phyloP scores from a whole-genome alignment of 768 basidiomycete species.

The Strobilomyces confusus region DNA sequence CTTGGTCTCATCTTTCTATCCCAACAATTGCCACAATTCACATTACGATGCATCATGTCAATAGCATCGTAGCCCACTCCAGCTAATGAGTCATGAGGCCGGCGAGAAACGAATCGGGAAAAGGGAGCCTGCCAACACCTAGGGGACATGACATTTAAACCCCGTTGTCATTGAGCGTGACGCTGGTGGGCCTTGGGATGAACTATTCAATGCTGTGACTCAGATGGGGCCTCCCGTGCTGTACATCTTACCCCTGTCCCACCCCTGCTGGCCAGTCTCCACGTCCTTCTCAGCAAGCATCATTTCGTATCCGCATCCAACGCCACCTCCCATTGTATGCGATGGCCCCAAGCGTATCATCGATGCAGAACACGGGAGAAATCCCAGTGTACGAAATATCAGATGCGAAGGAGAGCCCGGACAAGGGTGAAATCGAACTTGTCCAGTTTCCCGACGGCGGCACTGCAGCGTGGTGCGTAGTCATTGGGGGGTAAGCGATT shows the following conservation, averaged over 20 bases:
- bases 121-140: neutral
- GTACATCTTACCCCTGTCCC: neutral
- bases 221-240: neutral
- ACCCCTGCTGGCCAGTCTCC: neutral
- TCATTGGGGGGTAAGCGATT: constrained; percentile 20
- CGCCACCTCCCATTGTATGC: neutral
- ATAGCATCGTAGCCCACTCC: neutral
- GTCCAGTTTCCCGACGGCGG: constrained; percentile 29
- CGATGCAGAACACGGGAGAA: neutral
- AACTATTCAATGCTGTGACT: neutral
- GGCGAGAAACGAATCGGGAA: neutral
- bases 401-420: constrained; percentile 1
- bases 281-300: neutral
- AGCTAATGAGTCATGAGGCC: neutral
- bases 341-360: constrained; percentile 8
- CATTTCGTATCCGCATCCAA: neutral
- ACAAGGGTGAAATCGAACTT: neutral
- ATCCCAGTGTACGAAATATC: neutral
- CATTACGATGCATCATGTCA: neutral
- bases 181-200: neutral
- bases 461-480: constrained; percentile 21
- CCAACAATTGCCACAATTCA: neutral
- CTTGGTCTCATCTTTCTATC: neutral
- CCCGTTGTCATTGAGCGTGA: neutral
- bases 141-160: neutral